Conservation (phyloP, 257 asterid species). For the Cruciata laevipes region DNA sequence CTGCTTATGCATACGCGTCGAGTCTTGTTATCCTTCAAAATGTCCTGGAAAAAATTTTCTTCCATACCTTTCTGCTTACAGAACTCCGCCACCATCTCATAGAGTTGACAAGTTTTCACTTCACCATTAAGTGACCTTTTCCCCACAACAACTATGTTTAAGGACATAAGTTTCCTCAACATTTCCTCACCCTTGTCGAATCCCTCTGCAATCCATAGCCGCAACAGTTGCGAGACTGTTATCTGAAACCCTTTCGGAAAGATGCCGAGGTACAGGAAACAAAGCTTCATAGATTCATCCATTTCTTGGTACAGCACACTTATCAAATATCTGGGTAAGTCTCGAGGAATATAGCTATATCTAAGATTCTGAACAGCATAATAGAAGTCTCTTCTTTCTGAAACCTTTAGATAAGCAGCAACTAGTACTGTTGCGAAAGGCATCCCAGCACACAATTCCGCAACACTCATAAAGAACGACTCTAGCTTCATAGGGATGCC, state of each 20-base stretch:
- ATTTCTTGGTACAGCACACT: too few relatives aligned
- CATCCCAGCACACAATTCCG: too few relatives aligned
- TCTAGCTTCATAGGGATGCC: not conserved
- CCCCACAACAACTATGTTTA: slow-evolving; percentile 3
- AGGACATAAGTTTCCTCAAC: not conserved
- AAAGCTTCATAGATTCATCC: not conserved
- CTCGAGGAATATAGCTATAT: too few relatives aligned
- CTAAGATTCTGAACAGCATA: slow-evolving; percentile 2
- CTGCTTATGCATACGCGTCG: not conserved
- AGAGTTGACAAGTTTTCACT: slow-evolving; percentile 8
- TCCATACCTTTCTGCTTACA: slow-evolving; percentile 4
- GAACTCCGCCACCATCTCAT: slow-evolving; percentile 6
- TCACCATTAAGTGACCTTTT: not conserved
- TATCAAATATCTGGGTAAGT: not conserved
- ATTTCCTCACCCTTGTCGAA: not conserved
- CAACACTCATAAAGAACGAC: not conserved
- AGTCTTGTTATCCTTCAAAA: not conserved
- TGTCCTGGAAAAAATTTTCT: not conserved
- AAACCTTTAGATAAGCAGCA: slow-evolving; percentile 20
- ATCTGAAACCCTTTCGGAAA: not conserved
- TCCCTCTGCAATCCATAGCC: not conserved
- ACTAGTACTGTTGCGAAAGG: slow-evolving; percentile 15
- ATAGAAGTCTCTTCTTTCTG: slow-evolving; percentile 8
- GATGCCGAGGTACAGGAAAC: not conserved
- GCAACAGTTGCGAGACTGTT: not conserved